Percentiles rank a stretch among this genome's conserved stretches.
Evolutionary conservation across 192 early-diverging fungal genomes (phyloP).

Genomic region (Coemansia sp.): DNA sequence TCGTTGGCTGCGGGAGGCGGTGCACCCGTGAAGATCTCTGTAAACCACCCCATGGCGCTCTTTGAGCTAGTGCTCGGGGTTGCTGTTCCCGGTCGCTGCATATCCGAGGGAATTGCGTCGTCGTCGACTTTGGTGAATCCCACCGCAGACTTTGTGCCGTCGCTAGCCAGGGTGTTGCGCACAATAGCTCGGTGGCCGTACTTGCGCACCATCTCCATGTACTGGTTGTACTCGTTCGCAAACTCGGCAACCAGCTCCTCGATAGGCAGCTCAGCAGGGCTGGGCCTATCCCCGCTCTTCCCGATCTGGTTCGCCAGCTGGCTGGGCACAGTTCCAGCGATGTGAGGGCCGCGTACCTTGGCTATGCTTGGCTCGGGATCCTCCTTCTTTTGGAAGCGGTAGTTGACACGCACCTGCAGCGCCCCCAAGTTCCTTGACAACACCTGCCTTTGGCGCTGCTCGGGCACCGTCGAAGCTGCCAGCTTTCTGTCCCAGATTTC

Average conservation of each 20-base stretch:
- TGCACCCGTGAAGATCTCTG: conserved; percentile 25
- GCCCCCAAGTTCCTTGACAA: conserved; percentile 68
- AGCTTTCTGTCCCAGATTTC: conserved; percentile 75
- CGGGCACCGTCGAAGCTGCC: conserved; percentile 61
- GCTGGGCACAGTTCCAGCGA: conserved; percentile 32
- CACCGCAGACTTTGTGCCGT: conserved; percentile 7
- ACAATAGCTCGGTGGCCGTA: conserved; percentile 23
- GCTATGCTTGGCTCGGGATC: conserved; percentile 47
- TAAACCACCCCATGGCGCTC: conserved; percentile 28
- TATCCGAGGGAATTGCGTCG: conserved; percentile 14
- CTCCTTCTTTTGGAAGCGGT: conserved; percentile 59
- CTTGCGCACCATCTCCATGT: conserved; percentile 32
- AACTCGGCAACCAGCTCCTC: conserved; percentile 48
- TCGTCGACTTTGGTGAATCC: conserved; percentile 46
- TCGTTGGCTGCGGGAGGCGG: background rate
- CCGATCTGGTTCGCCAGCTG: conserved; percentile 34
- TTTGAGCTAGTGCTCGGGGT: background rate
- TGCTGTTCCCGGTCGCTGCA: background rate
- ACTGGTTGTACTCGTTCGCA: conserved; percentile 44
- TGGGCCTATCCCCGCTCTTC: background rate
- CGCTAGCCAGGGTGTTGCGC: conserved; percentile 6
- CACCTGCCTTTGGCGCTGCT: conserved; percentile 53
- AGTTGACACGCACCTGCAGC: conserved; percentile 64
- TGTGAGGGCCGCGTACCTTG: conserved; percentile 35
- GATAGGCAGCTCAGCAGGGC: conserved; percentile 30